Evolutionary conservation across 768 basidiomycete species (phyloP).

Genomic region (Suillus cothurnatus): DNA sequence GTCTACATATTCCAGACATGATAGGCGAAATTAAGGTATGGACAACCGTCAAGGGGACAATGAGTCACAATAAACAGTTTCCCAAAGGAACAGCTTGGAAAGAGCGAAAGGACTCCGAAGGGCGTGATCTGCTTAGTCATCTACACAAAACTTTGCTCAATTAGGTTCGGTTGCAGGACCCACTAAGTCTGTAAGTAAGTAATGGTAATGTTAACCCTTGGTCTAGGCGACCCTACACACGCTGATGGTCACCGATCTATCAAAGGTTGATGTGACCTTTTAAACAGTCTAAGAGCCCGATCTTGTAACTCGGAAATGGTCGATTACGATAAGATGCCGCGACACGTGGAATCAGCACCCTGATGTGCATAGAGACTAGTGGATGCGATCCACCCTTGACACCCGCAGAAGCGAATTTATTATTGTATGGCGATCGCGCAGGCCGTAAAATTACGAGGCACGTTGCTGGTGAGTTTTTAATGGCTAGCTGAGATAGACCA

Average conservation of each 20-base stretch:
- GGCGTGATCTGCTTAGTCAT: constrained; percentile 1
- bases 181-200: no score
- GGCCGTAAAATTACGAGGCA: background rate
- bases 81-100: background rate
- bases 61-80: constrained; percentile 2
- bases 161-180: background rate
- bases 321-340: background rate
- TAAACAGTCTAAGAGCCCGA: background rate
- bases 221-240: background rate
- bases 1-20: constrained; percentile 93
- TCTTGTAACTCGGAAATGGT: background rate
- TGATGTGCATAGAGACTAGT: background rate
- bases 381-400: background rate
- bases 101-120: background rate
- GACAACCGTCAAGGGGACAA: background rate
- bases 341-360: background rate
- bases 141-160: background rate
- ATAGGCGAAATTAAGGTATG: background rate
- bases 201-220: background rate
- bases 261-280: background rate
- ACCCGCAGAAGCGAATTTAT: background rate
- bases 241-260: background rate
- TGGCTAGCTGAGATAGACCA: background rate
- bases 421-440: background rate
- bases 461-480: background rate